These are phyloP conservation scores for Ascochyta lentis DNA, from an alignment of 2,329 filamentous ascomycete genomes.

Conservation along the genomic window DNA sequence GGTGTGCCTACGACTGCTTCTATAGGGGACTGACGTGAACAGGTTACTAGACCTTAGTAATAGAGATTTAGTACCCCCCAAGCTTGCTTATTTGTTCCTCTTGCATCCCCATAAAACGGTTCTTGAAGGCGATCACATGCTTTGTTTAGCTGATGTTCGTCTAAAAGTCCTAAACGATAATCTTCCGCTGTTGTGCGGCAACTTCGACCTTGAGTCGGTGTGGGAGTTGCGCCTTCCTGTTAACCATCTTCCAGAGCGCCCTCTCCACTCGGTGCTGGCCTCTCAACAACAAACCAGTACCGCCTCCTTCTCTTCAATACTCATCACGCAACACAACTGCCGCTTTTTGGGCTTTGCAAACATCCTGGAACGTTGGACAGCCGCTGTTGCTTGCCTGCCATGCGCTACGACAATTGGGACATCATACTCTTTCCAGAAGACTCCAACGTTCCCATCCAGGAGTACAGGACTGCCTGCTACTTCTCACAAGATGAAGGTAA, in stretches of 20 bases:
- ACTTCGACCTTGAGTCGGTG: not conserved
- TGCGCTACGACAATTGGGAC: constrained; percentile 90
- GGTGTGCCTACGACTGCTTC: not conserved
- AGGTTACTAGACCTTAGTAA: constrained; percentile 1
- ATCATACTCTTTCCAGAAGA: constrained; percentile 76
- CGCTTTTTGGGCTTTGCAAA: constrained; percentile 26
- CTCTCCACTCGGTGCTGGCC: not conserved
- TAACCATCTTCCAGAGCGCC: not conserved
- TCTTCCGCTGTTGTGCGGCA: not conserved
- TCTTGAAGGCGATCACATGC: not conserved
- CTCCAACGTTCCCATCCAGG: constrained; percentile 74
- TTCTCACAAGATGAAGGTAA: constrained; percentile 60
- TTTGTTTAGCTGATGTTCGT: not conserved
- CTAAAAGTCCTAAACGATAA: not conserved
- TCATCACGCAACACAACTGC: constrained; percentile 15
- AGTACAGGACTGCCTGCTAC: constrained; percentile 82
- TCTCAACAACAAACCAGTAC: not conserved
- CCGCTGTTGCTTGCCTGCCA: constrained; percentile 52
- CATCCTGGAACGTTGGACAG: constrained; percentile 14
- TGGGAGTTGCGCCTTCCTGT: not conserved
- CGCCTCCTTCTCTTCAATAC: constrained; percentile 12
- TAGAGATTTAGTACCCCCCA: not conserved
- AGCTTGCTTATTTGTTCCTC: not conserved
- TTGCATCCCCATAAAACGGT: not conserved
- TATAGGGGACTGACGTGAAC: not conserved